Evolutionary conservation across 192 early-diverging fungal genomes (phyloP), one percentile per base, ranked within the genome.

Genomic region (Backusella tuberculispora): DNA sequence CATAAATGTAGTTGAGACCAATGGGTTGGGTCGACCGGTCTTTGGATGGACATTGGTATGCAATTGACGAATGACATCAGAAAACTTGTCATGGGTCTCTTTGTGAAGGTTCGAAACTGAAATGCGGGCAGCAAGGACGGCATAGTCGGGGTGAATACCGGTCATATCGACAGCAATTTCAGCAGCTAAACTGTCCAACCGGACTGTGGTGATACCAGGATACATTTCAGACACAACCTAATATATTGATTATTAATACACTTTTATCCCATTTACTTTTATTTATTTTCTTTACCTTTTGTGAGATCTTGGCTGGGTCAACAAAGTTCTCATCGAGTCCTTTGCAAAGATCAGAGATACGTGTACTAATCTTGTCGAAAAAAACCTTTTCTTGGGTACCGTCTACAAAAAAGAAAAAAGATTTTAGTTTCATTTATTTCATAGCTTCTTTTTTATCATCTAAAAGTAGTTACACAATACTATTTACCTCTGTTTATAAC

Each of bases 151-250:
- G 75, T 99, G 97, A 73, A 91, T 92, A 42, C 93, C 95, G 0
- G 93, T 94, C 87, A 93, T 85, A 79, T 92, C 92, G 5, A 92
- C 92, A 8, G 92, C 93, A 7, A 95, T 99, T 80, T 97, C 97
- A 69, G 97, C 97, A 19, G 96, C 95, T 38, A 99, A 88, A 83
- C 96, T 97, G 85, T 99, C 97, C 63, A 99, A 88, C 80, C 97
- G 95, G n/a, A 95, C 90, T 4, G 97, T 99, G 5, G 96, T 96
- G 74, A 99, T 96, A 69, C 97, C 97, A 82, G 96, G 94, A 87
- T 97, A 99, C 79, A 99, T 95, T 43, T 95, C 97, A 75, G 82
- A 86, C 75, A 99, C 92, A 67, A 95, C 94, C 93, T 92, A 73
- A 13, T 6, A 5, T 9, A 71, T 29, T n/a, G 15, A 38, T 66